Percentiles rank a stretch among this genome's conserved stretches.
These are phyloP conservation scores for Coemansia aciculifera DNA, from an alignment of 192 early-diverging fungal species.

Conservation along the genomic window DNA sequence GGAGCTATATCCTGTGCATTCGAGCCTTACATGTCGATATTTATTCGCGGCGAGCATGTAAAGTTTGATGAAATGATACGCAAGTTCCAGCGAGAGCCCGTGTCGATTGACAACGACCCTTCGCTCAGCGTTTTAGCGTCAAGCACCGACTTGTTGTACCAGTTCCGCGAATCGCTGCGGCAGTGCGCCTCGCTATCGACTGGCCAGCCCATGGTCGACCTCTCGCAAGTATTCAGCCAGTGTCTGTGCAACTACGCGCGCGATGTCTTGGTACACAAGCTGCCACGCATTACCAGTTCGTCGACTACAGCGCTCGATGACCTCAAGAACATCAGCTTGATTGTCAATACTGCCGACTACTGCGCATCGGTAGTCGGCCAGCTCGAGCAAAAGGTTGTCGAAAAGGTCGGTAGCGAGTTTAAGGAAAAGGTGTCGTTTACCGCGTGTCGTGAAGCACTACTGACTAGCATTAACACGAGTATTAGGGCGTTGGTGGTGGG, in stretches of 20 bases:
- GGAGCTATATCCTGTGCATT: slow-evolving; percentile 80
- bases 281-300: slow-evolving; percentile 63
- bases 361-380: slow-evolving; percentile 79
- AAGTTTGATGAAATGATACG: slow-evolving; percentile 55
- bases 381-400: slow-evolving; percentile 89
- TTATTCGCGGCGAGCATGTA: slow-evolving; percentile 83
- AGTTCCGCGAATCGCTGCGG: slow-evolving; percentile 84
- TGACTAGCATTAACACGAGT: slow-evolving; percentile 63
- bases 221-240: slow-evolving; percentile 78
- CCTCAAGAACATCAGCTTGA: slow-evolving; percentile 69
- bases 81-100: slow-evolving; percentile 36
- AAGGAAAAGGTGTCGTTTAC: slow-evolving; percentile 71
- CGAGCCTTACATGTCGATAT: slow-evolving; percentile 85
- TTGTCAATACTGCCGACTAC: slow-evolving; percentile 95
- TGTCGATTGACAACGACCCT: slow-evolving; percentile 62
- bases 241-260: slow-evolving; percentile 77
- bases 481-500: slow-evolving; percentile 69
- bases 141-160: slow-evolving; percentile 88
- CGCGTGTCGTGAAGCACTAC: slow-evolving; percentile 74
- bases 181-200: slow-evolving; percentile 85
- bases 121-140: slow-evolving; percentile 72
- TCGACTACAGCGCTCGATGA: slow-evolving; percentile 66
- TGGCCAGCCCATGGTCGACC: slow-evolving; percentile 82
- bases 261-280: slow-evolving; percentile 67
- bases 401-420: slow-evolving; percentile 73